Evolutionary conservation across 371 early-diverging fungal species (phyloP), one percentile per base, ranked within the genome.

Genomic region (Batkoa obscura): DNA sequence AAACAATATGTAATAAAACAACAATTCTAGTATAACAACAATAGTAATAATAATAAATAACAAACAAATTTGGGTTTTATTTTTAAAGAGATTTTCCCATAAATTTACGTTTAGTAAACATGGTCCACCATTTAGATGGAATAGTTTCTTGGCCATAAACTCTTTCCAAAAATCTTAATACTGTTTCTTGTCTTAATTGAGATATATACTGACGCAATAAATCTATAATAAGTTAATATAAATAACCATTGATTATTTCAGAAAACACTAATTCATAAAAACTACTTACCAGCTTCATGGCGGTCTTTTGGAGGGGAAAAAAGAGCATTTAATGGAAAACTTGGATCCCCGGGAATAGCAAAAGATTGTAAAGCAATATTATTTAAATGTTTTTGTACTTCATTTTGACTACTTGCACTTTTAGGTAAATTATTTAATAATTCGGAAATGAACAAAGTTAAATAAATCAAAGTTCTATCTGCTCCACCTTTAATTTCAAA

Each of bases 71-170:
- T 23, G 23, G 23, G 23, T 23, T 23, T 23, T 23, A 23, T 23
- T 23, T 23, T 23, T 23, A 23, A 23, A 23, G 23, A 23, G 23
- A 23, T 72, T 85, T 79, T 65, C 83, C 83, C 95, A 97, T 95
- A 64, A 97, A 97, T 76, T 91, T 89, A 66, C 93, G 75, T 80
- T 94, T 95, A 59, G 86, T 79, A 73, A 97, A 97, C 64, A 87
- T 81, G 80, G 94, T 77, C 97, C 97, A 97, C 96, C 96, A 97
- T 65, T 95, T 95, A 75, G 87, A 87, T 38, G 89, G 86, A 55
- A 57, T 59, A 5, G 72, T 74, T 36, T 73, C 84, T 54, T 83
- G 85, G 32, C 78, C 75, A 67, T 86, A 97, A 34, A 93, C 71
- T 46, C 74, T 74, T 30, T 79, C 78, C 2, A 81, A 74, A 43